Evolutionary conservation across 2,329 filamentous ascomycete species (phyloP), one percentile per base, ranked within the genome.

Genomic region (Nemania bipapillata): DNA sequence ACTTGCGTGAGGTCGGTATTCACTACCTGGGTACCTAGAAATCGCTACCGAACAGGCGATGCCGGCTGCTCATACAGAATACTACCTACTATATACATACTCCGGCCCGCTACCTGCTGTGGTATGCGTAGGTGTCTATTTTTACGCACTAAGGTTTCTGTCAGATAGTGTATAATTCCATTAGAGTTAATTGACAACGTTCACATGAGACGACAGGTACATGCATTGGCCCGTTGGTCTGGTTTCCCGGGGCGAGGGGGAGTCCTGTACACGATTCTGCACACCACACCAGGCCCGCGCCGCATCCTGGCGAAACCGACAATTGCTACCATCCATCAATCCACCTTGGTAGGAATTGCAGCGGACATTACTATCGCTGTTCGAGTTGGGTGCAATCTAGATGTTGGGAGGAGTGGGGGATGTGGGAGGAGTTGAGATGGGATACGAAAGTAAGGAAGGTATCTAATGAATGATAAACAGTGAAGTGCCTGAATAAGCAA

Each of bases 141-240:
- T 50, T 52, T 52, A 60, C 17, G 32, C 45, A 60, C 49, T 15
- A 55, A 32, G 32, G 37, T 42, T 50, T 52, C 17, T 63, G 63
- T 66, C 58, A 63, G 58, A 47, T 69, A 66, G 63, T 40, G 37
- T 50, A 54, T 8, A 28, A 35, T 20, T 20, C 37, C n/a, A 11
- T 26, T 22, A 9, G 7, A 26, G 49, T 22, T 68, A 30, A 32
- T 47, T 20, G 47, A 53, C 49, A 45, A 15, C 26, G 59, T 67
- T 59, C 67, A 66, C 67, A 63, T 66, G 67, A 20, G 59, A 59
- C 63, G 42, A 53, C 32, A 32, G 26, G 61, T 20, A 20, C 57
- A 24, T 45, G 57, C 57, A 62, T 54, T 68, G 56, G 56, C 28
- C 56, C 52, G 49, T 30, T 56, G 20, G 22, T 45, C 42, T 65